These are phyloP conservation scores for Tetracladium setigerum DNA, from an alignment of 495 filamentous ascomycete genomes.

Conservation along the genomic window DNA sequence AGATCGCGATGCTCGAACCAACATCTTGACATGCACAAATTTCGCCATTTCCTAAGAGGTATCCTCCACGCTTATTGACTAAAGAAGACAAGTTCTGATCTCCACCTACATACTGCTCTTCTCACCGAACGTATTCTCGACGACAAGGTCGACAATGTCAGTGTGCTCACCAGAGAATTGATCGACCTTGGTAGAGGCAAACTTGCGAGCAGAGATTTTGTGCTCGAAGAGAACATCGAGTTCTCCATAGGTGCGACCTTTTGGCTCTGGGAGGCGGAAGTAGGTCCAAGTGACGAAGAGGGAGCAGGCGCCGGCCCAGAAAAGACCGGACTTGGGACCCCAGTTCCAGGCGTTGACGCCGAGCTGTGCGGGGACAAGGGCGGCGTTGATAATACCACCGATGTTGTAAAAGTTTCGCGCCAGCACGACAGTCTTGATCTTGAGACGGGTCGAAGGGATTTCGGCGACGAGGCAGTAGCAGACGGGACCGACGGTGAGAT, in stretches of 20 bases:
- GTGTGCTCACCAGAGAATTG: slow-evolving; percentile 22
- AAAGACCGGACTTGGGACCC: slow-evolving; percentile 43
- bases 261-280: slow-evolving; percentile 63
- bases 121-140: no score
- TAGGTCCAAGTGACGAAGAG: slow-evolving; percentile 32
- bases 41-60: no score
- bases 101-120: no score
- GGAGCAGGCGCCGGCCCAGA: slow-evolving; percentile 43
- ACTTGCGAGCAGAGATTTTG: slow-evolving; percentile 55
- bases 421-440: slow-evolving; percentile 44
- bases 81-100: no score
- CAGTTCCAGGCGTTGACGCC: slow-evolving; percentile 44
- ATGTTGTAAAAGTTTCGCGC: slow-evolving; percentile 48
- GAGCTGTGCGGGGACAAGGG: slow-evolving; percentile 42
- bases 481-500: slow-evolving; percentile 50
- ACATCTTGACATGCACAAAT: no score
- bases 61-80: no score
- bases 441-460: slow-evolving; percentile 43
- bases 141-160: background rate
- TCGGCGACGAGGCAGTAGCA: slow-evolving; percentile 53
- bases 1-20: no score
- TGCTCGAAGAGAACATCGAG: slow-evolving; percentile 65
- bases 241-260: slow-evolving; percentile 62
- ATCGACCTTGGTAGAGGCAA: slow-evolving; percentile 62
- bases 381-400: slow-evolving; percentile 31